Evolutionary conservation across 2,329 filamentous ascomycete species (phyloP).

Genomic region (Pseudogymnoascus sp.): DNA sequence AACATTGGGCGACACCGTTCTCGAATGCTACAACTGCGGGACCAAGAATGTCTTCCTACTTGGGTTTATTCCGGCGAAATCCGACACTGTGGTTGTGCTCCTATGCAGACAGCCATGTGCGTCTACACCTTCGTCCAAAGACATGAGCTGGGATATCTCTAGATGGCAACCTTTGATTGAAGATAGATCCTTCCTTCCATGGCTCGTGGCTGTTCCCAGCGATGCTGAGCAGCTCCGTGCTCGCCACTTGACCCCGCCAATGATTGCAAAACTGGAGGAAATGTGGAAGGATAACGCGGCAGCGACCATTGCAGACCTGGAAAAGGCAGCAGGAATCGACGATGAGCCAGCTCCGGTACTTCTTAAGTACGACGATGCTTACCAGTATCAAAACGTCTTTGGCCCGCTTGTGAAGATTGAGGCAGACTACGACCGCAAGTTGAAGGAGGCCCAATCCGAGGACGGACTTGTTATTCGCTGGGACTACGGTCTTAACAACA

Average conservation of each 20-base stretch:
- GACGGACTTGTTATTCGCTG: constrained; percentile 90
- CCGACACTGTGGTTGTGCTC: constrained; percentile 93
- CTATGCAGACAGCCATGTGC: constrained; percentile 95
- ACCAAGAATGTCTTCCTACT: constrained; percentile 99
- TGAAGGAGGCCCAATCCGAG: constrained; percentile 96
- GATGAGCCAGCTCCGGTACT: constrained; percentile 91
- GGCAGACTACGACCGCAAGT: constrained; percentile 96
- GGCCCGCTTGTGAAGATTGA: constrained; percentile 98
- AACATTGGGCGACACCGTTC: constrained; percentile 84
- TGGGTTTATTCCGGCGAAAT: constrained; percentile 97
- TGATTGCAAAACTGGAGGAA: constrained; percentile 93
- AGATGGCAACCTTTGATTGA: constrained; percentile 97
- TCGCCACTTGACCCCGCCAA: constrained; percentile 82
- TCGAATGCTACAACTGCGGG: constrained; percentile 98
- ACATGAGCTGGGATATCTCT: constrained; percentile 99
- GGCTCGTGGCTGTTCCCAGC: constrained; percentile 82
- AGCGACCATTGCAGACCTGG: constrained; percentile 82
- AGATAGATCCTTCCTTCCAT: constrained; percentile 87
- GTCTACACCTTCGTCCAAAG: constrained; percentile 88
- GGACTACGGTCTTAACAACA: constrained; percentile 94
- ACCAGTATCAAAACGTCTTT: constrained; percentile 98
- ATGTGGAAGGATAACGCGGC: constrained; percentile 95
- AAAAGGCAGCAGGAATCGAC: constrained; percentile 84
- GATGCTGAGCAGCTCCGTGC: constrained; percentile 95
- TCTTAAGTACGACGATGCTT: constrained; percentile 91